Evolutionary conservation across 2,329 filamentous ascomycete species (phyloP).

Genomic region (Alternaria postmessia): DNA sequence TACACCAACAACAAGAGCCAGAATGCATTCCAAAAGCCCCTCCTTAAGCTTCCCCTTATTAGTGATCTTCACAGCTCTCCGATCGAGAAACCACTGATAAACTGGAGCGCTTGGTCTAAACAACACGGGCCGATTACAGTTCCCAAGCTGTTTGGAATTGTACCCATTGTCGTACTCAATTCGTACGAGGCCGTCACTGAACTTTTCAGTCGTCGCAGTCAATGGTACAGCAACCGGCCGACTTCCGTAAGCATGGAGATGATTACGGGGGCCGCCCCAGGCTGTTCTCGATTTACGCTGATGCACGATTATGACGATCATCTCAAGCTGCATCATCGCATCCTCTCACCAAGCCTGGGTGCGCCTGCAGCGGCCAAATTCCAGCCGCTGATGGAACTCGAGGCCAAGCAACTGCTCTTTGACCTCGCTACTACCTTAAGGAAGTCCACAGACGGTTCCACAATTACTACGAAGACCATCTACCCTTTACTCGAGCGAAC

Average conservation of each 20-base stretch:
- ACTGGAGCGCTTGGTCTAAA: constrained; percentile 18
- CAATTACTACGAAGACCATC: constrained; percentile 12
- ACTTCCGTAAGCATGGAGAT: constrained; percentile 22
- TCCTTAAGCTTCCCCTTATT: constrained; percentile 18
- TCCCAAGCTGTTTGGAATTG: constrained; percentile 16
- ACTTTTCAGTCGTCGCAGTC: constrained; percentile 19
- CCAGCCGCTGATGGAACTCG: constrained; percentile 18
- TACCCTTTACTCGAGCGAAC: constrained; percentile 18
- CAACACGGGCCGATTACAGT: constrained; percentile 14
- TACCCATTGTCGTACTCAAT: constrained; percentile 19
- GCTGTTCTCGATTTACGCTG: constrained; percentile 16
- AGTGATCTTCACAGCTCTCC: constrained; percentile 18
- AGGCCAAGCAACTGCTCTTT: constrained; percentile 18
- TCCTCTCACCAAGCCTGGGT: constrained; percentile 19
- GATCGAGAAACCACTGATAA: constrained; percentile 12
- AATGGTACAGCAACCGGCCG: constrained; percentile 19
- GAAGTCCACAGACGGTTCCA: constrained; percentile 7
- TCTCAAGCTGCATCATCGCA: constrained; percentile 18
- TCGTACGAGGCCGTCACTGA: constrained; percentile 19
- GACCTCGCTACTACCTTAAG: constrained; percentile 6
- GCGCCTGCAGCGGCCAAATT: constrained; percentile 13
- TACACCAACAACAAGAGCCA: constrained; percentile 1
- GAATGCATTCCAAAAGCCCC: constrained; percentile 6
- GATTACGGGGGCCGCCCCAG: constrained; percentile 18
- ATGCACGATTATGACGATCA: constrained; percentile 23